These are phyloP conservation scores for Fusarium euwallaceae DNA, from an alignment of 2,329 filamentous ascomycete genomes.

Conservation along the genomic window DNA sequence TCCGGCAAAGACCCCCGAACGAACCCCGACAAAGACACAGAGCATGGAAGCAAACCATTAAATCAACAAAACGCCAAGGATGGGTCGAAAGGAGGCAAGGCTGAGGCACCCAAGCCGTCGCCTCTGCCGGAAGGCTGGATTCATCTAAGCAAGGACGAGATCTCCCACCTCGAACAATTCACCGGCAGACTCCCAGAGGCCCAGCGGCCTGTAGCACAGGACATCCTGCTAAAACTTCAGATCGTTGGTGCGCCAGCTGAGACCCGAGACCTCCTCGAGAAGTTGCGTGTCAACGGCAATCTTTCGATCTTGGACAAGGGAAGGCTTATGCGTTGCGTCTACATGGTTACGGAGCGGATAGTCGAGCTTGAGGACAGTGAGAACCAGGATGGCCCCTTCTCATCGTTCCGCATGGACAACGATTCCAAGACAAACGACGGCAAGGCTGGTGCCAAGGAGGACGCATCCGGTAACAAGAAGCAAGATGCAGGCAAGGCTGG, in stretches of 20 bases:
- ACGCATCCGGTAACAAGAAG: constrained; percentile 40
- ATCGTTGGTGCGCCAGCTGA: constrained; percentile 78
- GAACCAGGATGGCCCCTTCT: constrained; percentile 36
- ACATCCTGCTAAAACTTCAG: constrained; percentile 73
- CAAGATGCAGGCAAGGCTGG: constrained; percentile 50
- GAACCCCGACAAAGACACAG: constrained; percentile 45
- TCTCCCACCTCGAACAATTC: constrained; percentile 69
- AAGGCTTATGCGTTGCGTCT: constrained; percentile 53
- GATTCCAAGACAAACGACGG: constrained; percentile 39
- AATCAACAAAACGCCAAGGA: constrained; percentile 37
- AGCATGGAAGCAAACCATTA: constrained; percentile 35
- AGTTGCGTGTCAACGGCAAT: constrained; percentile 71
- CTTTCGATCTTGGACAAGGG: constrained; percentile 55
- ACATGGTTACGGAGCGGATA: constrained; percentile 53
- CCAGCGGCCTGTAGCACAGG: constrained; percentile 71
- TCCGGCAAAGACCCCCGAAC: constrained; percentile 52
- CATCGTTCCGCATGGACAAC: constrained; percentile 39
- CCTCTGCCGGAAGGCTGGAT: constrained; percentile 63
- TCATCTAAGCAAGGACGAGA: constrained; percentile 59
- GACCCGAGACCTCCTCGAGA: constrained; percentile 68
- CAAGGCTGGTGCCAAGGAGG: constrained; percentile 36
- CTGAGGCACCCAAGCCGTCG: constrained; percentile 45
- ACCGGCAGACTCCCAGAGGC: constrained; percentile 72
- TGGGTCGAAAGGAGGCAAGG: constrained; percentile 29
- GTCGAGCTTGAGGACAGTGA: constrained; percentile 48